phyloP scores from a whole-genome alignment of 2,329 filamentous ascomycete genomes.

The Sarocladiaceae sp. region DNA sequence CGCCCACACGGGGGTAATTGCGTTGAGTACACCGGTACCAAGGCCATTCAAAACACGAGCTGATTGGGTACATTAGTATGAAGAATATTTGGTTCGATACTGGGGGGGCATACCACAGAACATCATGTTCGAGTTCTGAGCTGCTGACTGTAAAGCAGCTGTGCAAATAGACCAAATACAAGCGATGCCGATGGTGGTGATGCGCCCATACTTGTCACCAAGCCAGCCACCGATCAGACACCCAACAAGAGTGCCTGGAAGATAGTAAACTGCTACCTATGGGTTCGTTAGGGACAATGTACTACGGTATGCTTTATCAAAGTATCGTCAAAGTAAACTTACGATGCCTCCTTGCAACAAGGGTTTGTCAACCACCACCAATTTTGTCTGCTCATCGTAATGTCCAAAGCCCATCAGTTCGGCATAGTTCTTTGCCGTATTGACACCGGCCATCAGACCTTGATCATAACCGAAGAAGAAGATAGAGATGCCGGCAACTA shows the following conservation, averaged over 20 bases:
- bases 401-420: slow-evolving; percentile 62
- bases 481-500: slow-evolving; percentile 56
- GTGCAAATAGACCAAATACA: slow-evolving; percentile 55
- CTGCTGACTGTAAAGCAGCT: slow-evolving; percentile 60
- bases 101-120: slow-evolving; percentile 51
- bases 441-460: slow-evolving; percentile 60
- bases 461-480: slow-evolving; percentile 64
- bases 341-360: slow-evolving; percentile 30
- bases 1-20: slow-evolving; percentile 68
- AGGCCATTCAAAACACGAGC: slow-evolving; percentile 47
- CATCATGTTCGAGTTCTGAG: slow-evolving; percentile 66
- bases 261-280: slow-evolving; percentile 36
- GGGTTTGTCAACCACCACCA: slow-evolving; percentile 52
- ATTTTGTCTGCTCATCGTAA: slow-evolving; percentile 40
- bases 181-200: slow-evolving; percentile 59
- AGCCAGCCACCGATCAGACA: slow-evolving; percentile 59
- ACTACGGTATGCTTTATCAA: neutral
- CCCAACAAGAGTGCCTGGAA: slow-evolving; percentile 54
- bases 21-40: slow-evolving; percentile 66
- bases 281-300: slow-evolving; percentile 18
- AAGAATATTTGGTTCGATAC: neutral
- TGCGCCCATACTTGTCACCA: slow-evolving; percentile 58
- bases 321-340: slow-evolving; percentile 4
- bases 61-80: neutral
- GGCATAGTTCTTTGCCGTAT: slow-evolving; percentile 61